Base-by-base conservation (phyloP, 129 eudicot species). In the Silybum marianum region DNA sequence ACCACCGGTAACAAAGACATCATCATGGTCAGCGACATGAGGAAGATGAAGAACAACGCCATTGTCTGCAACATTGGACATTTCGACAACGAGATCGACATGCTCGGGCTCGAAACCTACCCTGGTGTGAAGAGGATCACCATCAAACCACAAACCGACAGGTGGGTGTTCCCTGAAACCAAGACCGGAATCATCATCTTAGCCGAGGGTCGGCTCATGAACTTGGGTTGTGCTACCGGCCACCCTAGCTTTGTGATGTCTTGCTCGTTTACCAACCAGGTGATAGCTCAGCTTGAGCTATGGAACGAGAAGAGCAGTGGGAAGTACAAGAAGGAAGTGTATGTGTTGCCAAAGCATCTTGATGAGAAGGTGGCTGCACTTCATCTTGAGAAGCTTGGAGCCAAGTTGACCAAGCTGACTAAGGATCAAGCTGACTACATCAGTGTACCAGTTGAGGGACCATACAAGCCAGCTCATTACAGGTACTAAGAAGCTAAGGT, bases 1-100 rank as follows among this genome's bases (percentile, higher is more conserved):
- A 93, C 98, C 86, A 93, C 98, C 10, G 98, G 98, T 19, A 93
- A 93, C 97, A 93, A 93, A 87, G 98, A 93, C 93, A 93, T 93
- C 88, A 93, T 93, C 86, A 93, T 93, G 98, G 89, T 94, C 32
- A 87, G 84, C 81, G 80, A 94, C 93, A 94, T 94, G 98, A 84
- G 60, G 75, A 94, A 91, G 90, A 94, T 94, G 97, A 92, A 94
- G 81, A 94, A 94, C 96, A 94, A 94, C 36, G 97, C 98, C n/a
- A 92, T 92, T n/a, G 98, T 93, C 23, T 93, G 98, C 97, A 93
- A 93, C 92, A 94, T 94, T 21, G 97, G 98, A 10, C 98, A 94
- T 84, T 94, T 94, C 39, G 98, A 94, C 91, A 94, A 94, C 72
- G 98, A 94, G 76, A 94, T 91, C 68, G 98, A 94, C 92, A 94